Evolutionary conservation across 768 basidiomycete species (phyloP).

Genomic region (Calocybe gangraenosa): DNA sequence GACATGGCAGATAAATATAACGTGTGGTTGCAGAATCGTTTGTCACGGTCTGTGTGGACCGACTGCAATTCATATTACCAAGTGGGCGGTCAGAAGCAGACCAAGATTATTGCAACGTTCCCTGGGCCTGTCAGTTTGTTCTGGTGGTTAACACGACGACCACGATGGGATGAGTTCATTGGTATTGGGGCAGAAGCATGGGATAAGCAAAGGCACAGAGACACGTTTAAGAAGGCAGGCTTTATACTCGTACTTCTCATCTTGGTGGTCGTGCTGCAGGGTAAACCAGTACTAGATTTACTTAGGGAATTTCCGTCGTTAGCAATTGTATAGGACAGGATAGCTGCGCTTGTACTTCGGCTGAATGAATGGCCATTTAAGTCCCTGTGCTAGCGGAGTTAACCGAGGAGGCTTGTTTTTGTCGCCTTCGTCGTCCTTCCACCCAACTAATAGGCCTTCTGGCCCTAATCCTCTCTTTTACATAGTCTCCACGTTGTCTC

Average conservation of each 20-base stretch:
- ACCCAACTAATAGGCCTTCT: constrained; percentile 25
- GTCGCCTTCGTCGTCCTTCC: constrained; percentile 18
- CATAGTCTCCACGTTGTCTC: constrained; percentile 22
- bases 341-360: constrained; percentile 8
- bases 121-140: constrained; percentile 49
- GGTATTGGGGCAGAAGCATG: constrained; percentile 37
- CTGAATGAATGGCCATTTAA: neutral
- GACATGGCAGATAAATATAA: constrained; percentile 49
- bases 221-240: constrained; percentile 19
- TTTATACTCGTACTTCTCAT: constrained; percentile 20
- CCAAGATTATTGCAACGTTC: constrained; percentile 45
- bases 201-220: constrained; percentile 22
- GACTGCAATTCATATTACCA: constrained; percentile 54
- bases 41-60: constrained; percentile 47
- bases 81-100: constrained; percentile 29
- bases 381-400: constrained; percentile 17
- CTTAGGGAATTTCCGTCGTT: constrained; percentile 8
- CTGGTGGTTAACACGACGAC: constrained; percentile 46
- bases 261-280: constrained; percentile 16
- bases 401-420: constrained; percentile 15
- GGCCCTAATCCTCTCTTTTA: constrained; percentile 24
- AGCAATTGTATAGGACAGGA: constrained; percentile 12
- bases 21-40: constrained; percentile 42
- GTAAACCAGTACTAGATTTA: constrained; percentile 3
- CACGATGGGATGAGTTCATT: constrained; percentile 39